Evolutionary conservation across 2,329 filamentous ascomycete species (phyloP).

Genomic region (Penicillium sp.): DNA sequence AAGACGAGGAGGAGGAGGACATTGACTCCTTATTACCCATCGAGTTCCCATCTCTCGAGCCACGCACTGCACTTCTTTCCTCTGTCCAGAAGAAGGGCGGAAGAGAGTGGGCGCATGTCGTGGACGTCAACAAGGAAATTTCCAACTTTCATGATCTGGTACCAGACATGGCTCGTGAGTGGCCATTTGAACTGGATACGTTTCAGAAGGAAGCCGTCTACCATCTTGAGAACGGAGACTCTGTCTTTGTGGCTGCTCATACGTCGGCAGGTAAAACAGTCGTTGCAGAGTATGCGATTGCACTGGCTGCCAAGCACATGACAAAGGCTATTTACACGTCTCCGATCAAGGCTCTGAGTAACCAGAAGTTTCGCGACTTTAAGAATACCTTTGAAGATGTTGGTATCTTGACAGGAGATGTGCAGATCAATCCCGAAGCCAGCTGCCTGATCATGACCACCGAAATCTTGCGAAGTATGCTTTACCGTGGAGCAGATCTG

Average conservation of each 20-base stretch:
- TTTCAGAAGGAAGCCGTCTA: slow-evolving; percentile 99
- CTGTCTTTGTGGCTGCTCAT: slow-evolving; percentile 96
- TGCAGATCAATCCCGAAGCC: slow-evolving; percentile 96
- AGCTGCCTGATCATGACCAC: slow-evolving; percentile 99
- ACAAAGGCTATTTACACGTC: slow-evolving; percentile 99
- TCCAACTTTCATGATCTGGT: slow-evolving; percentile 93
- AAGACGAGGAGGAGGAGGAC: slow-evolving; percentile 53
- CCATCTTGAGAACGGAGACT: slow-evolving; percentile 94
- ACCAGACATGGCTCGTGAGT: slow-evolving; percentile 93
- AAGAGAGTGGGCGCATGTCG: slow-evolving; percentile 97
- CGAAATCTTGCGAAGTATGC: slow-evolving; percentile 96
- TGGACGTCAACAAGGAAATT: slow-evolving; percentile 91
- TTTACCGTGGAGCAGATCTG: slow-evolving; percentile 92
- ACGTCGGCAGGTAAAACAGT: slow-evolving; percentile 98
- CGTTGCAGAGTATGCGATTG: slow-evolving; percentile 96
- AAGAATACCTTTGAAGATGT: slow-evolving; percentile 90
- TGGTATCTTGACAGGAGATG: slow-evolving; percentile 94
- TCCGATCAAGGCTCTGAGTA: slow-evolving; percentile 96
- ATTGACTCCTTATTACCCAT: slow-evolving; percentile 89
- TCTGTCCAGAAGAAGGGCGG: slow-evolving; percentile 75
- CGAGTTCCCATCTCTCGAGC: slow-evolving; percentile 90
- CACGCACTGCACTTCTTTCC: slow-evolving; percentile 75
- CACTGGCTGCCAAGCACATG: slow-evolving; percentile 96
- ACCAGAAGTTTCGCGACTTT: slow-evolving; percentile 98
- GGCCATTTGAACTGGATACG: slow-evolving; percentile 95